Percentiles rank a stretch among this genome's conserved stretches.
Conservation (phyloP, 345 rosid genomes). For the Eucalyptus cloeziana region DNA sequence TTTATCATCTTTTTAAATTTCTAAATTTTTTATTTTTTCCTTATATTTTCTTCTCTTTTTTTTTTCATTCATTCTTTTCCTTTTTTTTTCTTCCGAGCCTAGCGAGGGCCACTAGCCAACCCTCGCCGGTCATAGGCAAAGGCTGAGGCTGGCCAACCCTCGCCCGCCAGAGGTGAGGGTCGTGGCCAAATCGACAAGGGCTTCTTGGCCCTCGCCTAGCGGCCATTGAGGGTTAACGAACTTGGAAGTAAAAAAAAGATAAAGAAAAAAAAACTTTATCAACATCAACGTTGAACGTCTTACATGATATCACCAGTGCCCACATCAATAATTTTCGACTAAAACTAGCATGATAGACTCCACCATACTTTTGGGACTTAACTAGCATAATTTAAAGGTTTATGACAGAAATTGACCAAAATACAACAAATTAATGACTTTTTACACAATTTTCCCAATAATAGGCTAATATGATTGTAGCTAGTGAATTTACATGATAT, state of each 20-base stretch:
- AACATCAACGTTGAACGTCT: rapidly evolving
- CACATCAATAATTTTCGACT: too few species aligned
- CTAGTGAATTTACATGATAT: background rate
- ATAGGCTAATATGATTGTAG: background rate
- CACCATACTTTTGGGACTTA: background rate
- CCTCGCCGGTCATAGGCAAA: background rate
- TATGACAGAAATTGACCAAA: rapidly evolving
- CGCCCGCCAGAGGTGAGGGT: rapidly evolving
- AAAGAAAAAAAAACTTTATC: too few species aligned
- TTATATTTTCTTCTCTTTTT: too few species aligned
- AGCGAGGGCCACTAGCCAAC: too few species aligned
- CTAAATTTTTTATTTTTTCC: too few species aligned
- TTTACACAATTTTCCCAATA: background rate
- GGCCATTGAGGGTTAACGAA: background rate
- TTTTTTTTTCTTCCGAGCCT: background rate
- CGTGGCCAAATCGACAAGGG: background rate
- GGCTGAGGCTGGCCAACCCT: too few species aligned
- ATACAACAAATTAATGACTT: rapidly evolving
- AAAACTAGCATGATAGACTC: too few species aligned
- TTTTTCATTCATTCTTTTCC: too few species aligned
- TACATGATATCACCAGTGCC: rapidly evolving
- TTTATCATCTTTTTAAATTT: too few species aligned
- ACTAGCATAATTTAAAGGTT: too few species aligned
- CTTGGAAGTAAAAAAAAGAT: too few species aligned
- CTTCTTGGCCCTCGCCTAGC: background rate